phyloP scores from a whole-genome alignment of 2,329 filamentous ascomycete species.

The Ilyonectria destructans region DNA sequence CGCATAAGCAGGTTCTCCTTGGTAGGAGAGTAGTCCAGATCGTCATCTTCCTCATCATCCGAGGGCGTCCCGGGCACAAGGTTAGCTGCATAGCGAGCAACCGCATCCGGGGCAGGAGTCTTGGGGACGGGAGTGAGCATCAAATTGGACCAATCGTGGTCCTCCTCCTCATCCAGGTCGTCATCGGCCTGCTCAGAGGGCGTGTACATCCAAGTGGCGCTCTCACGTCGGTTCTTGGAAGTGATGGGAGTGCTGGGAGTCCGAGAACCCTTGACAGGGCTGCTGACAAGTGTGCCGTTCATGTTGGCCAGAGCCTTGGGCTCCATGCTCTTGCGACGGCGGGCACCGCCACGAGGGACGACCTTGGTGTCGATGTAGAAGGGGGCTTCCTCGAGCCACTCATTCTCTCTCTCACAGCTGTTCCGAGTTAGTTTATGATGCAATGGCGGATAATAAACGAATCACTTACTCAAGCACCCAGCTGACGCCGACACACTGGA shows the following conservation, averaged over 20 bases:
- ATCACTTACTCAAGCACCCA: slow-evolving; percentile 88
- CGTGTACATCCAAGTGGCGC: slow-evolving; percentile 70
- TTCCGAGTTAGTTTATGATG: slow-evolving; percentile 48
- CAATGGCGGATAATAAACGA: neutral
- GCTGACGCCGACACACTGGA: slow-evolving; percentile 88
- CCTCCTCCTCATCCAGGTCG: slow-evolving; percentile 59
- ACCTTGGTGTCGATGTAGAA: slow-evolving; percentile 80
- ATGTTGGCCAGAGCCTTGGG: slow-evolving; percentile 79
- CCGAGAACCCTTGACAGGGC: slow-evolving; percentile 55
- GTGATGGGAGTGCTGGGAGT: slow-evolving; percentile 67
- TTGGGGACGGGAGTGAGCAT: slow-evolving; percentile 72
- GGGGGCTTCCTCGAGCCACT: slow-evolving; percentile 81
- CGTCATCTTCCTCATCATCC: slow-evolving; percentile 54
- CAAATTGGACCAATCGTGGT: slow-evolving; percentile 60
- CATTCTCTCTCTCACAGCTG: slow-evolving; percentile 83
- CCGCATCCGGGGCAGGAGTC: slow-evolving; percentile 71
- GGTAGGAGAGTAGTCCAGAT: slow-evolving; percentile 52
- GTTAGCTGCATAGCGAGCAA: slow-evolving; percentile 68
- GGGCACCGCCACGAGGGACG: slow-evolving; percentile 79
- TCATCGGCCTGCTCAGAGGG: slow-evolving; percentile 63
- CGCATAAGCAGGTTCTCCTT: slow-evolving; percentile 62
- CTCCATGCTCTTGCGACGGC: slow-evolving; percentile 87
- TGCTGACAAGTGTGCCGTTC: slow-evolving; percentile 74
- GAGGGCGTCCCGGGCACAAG: slow-evolving; percentile 64
- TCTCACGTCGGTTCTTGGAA: slow-evolving; percentile 68